Conservation (phyloP, 169 alveolate genomes). For the Cryptosporidium ryanae region DNA sequence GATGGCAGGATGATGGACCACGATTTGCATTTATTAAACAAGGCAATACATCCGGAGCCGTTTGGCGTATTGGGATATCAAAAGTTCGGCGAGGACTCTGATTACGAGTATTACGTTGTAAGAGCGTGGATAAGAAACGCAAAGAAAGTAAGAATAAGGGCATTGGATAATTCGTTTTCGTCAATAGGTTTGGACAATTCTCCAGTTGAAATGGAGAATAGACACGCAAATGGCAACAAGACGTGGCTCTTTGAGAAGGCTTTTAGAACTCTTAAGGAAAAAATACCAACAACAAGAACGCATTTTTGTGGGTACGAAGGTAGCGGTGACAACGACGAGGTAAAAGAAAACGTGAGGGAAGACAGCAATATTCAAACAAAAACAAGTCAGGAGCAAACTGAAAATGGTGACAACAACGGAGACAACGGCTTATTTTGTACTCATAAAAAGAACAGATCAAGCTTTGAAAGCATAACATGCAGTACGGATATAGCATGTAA, state of each 20-base stretch:
- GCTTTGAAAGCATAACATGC: slow-evolving; percentile 19
- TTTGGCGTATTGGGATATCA: slow-evolving; percentile 70
- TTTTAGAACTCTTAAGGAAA: slow-evolving; percentile 37
- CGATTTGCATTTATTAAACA: slow-evolving; percentile 61
- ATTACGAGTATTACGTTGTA: slow-evolving; percentile 56
- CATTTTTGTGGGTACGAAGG: slow-evolving; percentile 67
- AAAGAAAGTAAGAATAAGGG: slow-evolving; percentile 30
- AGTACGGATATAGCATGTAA: slow-evolving; percentile 63
- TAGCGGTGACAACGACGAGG: background rate
- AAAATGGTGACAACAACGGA: background rate
- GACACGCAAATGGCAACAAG: slow-evolving; percentile 22
- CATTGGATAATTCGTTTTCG: slow-evolving; percentile 55
- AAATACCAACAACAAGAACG: slow-evolving; percentile 5
- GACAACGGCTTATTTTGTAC: background rate
- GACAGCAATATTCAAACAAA: background rate
- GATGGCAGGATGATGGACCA: slow-evolving; percentile 66
- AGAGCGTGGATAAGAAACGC: slow-evolving; percentile 73
- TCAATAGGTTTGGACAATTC: slow-evolving; percentile 29
- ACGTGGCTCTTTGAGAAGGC: slow-evolving; percentile 70
- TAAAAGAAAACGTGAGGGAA: background rate
- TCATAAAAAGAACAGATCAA: background rate
- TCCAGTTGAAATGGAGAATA: slow-evolving; percentile 69
- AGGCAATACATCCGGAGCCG: slow-evolving; percentile 66
- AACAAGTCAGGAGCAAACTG: background rate
- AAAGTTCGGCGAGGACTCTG: slow-evolving; percentile 57